A percentile compares a stretch with the other conserved stretches of the same genome.
Conservation (phyloP, 352 stramenopile species). For the Globisporangium camurandrum region DNA sequence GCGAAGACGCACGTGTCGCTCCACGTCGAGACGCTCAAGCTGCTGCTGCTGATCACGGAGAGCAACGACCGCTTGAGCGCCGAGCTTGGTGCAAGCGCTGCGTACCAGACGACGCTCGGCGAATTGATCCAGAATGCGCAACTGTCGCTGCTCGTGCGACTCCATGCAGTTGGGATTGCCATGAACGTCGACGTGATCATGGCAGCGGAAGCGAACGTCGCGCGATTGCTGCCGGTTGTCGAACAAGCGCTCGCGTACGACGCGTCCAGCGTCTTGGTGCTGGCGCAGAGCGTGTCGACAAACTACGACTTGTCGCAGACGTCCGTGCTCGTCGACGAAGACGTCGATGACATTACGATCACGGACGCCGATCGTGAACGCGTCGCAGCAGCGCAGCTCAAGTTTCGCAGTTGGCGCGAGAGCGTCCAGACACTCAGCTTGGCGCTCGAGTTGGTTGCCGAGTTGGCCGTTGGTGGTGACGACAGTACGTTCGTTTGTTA, state of each 20-base stretch:
- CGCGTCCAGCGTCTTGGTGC: constrained; percentile 60
- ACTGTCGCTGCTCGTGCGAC: constrained; percentile 33
- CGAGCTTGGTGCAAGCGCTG: constrained; percentile 38
- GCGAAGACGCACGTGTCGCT: constrained; percentile 36
- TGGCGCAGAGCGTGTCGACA: constrained; percentile 61
- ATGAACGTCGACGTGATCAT: constrained; percentile 78
- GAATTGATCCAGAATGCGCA: constrained; percentile 55
- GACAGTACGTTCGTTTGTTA: constrained; percentile 20
- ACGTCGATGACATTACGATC: constrained; percentile 53
- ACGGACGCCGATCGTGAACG: constrained; percentile 51
- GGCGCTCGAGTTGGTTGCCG: constrained; percentile 67
- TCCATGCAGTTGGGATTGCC: constrained; percentile 66
- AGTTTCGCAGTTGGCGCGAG: constrained; percentile 70
- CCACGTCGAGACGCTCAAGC: constrained; percentile 74
- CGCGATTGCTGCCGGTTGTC: constrained; percentile 57
- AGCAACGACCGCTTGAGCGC: constrained; percentile 75
- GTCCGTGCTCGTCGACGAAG: constrained; percentile 55
- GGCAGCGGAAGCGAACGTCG: constrained; percentile 61
- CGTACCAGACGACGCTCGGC: constrained; percentile 63
- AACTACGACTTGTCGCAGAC: constrained; percentile 49
- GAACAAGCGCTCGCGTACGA: constrained; percentile 75
- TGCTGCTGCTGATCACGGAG: constrained; percentile 77
- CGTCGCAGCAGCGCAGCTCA: constrained; percentile 56
- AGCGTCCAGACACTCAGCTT: constrained; percentile 73
- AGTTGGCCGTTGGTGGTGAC: constrained; percentile 43